Conservation (phyloP, 2,329 filamentous ascomycete genomes). For the Colletotrichum phormii region DNA sequence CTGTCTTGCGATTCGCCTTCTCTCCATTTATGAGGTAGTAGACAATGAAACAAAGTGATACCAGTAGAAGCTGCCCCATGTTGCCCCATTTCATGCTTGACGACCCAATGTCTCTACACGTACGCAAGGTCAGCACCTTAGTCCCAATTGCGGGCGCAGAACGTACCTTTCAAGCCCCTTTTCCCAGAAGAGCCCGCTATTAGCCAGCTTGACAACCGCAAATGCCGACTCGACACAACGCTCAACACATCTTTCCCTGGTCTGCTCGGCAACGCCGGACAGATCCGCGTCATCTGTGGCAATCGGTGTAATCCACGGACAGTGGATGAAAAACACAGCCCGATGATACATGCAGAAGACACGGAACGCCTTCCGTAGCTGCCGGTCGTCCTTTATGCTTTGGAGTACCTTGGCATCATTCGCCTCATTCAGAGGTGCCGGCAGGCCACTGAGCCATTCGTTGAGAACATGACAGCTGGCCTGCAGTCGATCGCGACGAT, state of each 20-base stretch:
- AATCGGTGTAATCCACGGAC: conserved; percentile 18
- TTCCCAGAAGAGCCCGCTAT: conserved; percentile 24
- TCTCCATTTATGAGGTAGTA: conserved; percentile 26
- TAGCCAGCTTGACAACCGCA: conserved; percentile 24
- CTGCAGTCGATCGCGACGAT: conserved; percentile 18
- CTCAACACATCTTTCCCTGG: conserved; percentile 13
- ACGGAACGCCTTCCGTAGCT: conserved; percentile 14
- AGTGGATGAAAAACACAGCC: conserved; percentile 22
- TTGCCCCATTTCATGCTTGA: conserved; percentile 22
- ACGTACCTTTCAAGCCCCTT: conserved; percentile 19
- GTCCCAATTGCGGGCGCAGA: no score
- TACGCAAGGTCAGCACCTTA: neutral
- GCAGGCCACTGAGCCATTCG: conserved; percentile 17
- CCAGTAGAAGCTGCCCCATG: conserved; percentile 27
- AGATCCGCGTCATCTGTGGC: neutral
- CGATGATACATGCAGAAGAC: conserved; percentile 33
- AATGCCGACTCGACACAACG: conserved; percentile 27
- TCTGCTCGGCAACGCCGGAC: conserved; percentile 5
- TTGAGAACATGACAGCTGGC: conserved; percentile 27
- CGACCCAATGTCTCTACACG: conserved; percentile 5
- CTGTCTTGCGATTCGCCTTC: conserved; percentile 3
- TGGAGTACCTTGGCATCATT: conserved; percentile 13
- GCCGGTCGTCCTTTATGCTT: conserved; percentile 8
- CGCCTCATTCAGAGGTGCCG: conserved; percentile 16
- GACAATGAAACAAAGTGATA: conserved; percentile 32